A percentile compares a stretch with the other conserved stretches of the same genome.
Conservation (phyloP, 495 filamentous ascomycete species). For the Chlorociboria aeruginascens region DNA sequence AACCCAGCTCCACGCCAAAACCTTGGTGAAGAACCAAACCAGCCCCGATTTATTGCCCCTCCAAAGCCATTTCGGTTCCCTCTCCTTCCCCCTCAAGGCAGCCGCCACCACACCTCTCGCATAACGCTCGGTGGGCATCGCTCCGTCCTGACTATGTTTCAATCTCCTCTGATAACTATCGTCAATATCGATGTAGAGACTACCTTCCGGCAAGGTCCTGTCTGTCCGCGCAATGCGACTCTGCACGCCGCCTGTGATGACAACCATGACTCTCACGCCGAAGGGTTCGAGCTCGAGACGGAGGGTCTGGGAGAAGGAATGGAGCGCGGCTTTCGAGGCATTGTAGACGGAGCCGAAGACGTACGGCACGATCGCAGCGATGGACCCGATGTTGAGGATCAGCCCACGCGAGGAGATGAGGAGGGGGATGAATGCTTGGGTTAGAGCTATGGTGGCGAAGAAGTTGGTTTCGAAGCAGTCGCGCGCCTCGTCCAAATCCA, state of each 20-base stretch:
- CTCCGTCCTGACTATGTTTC: constrained; percentile 43
- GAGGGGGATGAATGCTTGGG: constrained; percentile 41
- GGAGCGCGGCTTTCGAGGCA: constrained; percentile 11
- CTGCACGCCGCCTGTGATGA: constrained; percentile 39
- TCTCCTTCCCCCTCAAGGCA: constrained; percentile 29
- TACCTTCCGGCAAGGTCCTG: constrained; percentile 32
- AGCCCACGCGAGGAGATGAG: constrained; percentile 32
- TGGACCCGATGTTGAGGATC: constrained; percentile 37
- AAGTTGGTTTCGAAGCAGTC: background rate
- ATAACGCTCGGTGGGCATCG: constrained; percentile 40
- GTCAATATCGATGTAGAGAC: constrained; percentile 40
- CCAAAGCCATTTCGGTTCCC: constrained; percentile 46
- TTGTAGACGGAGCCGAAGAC: constrained; percentile 13
- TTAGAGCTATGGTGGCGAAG: constrained; percentile 31
- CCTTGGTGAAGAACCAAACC: constrained; percentile 35
- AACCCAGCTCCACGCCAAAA: constrained; percentile 26
- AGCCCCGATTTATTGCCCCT: constrained; percentile 31
- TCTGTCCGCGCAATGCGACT: constrained; percentile 42
- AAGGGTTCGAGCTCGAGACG: constrained; percentile 17
- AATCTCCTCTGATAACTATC: constrained; percentile 38
- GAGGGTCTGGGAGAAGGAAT: constrained; percentile 13
- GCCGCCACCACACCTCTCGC: constrained; percentile 44
- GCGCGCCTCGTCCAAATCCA: constrained; percentile 18
- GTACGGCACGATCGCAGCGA: constrained; percentile 26
- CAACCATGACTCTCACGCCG: constrained; percentile 39